Evolutionary conservation across 768 basidiomycete genomes (phyloP).

Genomic region (Mycena alexandri): DNA sequence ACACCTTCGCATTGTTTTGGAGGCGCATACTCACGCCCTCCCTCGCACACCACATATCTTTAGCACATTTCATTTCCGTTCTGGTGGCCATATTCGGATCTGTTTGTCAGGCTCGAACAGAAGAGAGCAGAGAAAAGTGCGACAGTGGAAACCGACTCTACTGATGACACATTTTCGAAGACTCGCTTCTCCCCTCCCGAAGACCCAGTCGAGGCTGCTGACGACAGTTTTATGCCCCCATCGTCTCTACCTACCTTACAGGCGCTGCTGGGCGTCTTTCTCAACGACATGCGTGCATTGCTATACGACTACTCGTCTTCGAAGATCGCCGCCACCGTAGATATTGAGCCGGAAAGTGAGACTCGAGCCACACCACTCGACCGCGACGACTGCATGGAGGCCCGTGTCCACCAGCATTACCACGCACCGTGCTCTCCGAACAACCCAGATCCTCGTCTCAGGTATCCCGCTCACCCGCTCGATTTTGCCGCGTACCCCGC

Average conservation of each 20-base stretch:
- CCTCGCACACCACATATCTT: conserved; percentile 15
- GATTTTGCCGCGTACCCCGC: conserved; percentile 28
- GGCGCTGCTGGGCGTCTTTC: conserved; percentile 16
- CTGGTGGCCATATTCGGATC: background rate
- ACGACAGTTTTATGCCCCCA: conserved; percentile 30
- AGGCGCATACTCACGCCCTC: conserved; percentile 5
- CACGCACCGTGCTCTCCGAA: conserved; percentile 31
- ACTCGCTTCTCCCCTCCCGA: conserved; percentile 6
- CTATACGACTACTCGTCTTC: background rate
- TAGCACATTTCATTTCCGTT: background rate
- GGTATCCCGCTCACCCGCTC: conserved; percentile 26
- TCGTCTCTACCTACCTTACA: conserved; percentile 20
- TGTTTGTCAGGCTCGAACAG: too few species aligned
- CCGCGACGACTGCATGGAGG: background rate
- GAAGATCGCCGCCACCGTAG: background rate
- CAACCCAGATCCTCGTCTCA: conserved; percentile 12
- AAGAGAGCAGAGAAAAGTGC: background rate
- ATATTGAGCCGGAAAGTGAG: background rate
- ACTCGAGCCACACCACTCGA: background rate
- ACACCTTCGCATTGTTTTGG: conserved; percentile 13
- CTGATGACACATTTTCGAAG: background rate
- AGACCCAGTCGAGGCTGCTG: conserved; percentile 19
- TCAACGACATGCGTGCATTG: background rate
- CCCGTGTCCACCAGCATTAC: conserved; percentile 9
- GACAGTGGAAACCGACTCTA: background rate